Evolutionary conservation across 1,284 basidiomycete species (phyloP), one percentile per base, ranked within the genome.

Genomic region (Crepidotus sp.): DNA sequence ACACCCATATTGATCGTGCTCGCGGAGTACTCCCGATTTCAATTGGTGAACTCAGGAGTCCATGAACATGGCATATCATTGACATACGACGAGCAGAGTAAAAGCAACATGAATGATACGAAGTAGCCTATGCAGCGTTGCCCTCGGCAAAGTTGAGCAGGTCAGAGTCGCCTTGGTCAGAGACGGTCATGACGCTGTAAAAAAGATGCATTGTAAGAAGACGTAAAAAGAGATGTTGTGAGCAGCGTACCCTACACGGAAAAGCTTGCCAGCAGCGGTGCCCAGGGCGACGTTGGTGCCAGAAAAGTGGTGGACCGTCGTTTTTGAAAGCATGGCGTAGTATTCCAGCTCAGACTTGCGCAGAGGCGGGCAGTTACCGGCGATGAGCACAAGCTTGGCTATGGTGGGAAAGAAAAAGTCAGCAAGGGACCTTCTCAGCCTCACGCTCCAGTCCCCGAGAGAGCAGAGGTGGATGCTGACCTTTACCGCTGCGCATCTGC

Each of bases 311-410:
- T 97, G 94, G 42, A 97, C 93, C 52, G 83, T 80, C 49, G 94
- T 97, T 77, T 97, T 97, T 54, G 89, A 93, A 60, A 98, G 78
- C 95, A 98, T 98, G 73, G 96, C 96, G 68, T 98, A 98, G 79
- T 98, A 99, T 77, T 99, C 96, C 54, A 99, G 78, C 79, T 99
- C 96, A 49, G 94, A 97, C 71, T 97, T 97, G 70, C 96, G 90
- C 55, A 98, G 81, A 54, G 96, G 96, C 49, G 95, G 96, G 72
- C 93, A 97, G 77, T 98, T 99, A 59, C 92, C 94, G 61, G 95
- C 93, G 66, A 99, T 98, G 66, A 99, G 75, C 61, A 99, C 86
- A 59, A 99, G 90, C 75, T 98, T 98, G 68, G 95, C 96, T 96
- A 65, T 37, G 49, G 39, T 42, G 53, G 44, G 14, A 10, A 19